These are phyloP conservation scores for Eimeria necatrix DNA, from an alignment of 169 alveolate genomes.

Conservation along the genomic window DNA sequence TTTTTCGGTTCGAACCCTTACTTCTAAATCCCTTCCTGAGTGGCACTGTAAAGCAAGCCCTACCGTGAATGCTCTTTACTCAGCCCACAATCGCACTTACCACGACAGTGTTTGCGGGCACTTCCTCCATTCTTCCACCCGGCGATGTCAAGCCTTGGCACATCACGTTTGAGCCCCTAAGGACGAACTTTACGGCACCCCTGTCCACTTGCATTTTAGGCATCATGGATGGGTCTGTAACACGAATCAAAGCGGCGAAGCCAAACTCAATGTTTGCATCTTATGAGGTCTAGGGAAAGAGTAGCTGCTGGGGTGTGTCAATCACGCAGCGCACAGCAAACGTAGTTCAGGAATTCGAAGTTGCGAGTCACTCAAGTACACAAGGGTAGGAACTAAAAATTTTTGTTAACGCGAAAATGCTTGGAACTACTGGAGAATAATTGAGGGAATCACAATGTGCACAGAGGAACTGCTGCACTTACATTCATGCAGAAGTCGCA, in stretches of 20 bases:
- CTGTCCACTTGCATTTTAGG: slow-evolving; percentile 97
- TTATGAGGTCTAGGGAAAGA: neutral
- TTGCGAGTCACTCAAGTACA: neutral
- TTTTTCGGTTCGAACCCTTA: too few species aligned
- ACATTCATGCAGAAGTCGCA: slow-evolving; percentile 96
- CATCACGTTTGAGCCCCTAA: slow-evolving; percentile 98
- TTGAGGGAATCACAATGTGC: neutral
- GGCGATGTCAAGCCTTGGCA: slow-evolving; percentile 98
- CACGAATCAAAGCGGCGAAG: slow-evolving; percentile 3
- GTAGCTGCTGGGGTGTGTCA: too few species aligned
- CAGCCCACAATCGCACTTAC: neutral
- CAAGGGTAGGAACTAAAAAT: neutral
- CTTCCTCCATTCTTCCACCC: slow-evolving; percentile 97
- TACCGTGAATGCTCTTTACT: neutral
- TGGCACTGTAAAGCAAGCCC: neutral
- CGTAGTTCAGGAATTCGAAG: neutral
- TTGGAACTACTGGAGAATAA: neutral
- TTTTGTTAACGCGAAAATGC: neutral
- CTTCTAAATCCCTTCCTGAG: too few species aligned
- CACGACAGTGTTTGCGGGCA: slow-evolving; percentile 83
- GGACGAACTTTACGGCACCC: slow-evolving; percentile 97
- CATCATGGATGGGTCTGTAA: slow-evolving; percentile 96
- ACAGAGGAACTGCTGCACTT: slow-evolving; percentile 26
- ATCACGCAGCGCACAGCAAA: neutral
- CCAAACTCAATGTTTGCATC: neutral